Percentiles rank a stretch among this genome's conserved stretches.
These are phyloP conservation scores for Leishmania turanica DNA, from an alignment of 208 protist species.

Conservation along the genomic window DNA sequence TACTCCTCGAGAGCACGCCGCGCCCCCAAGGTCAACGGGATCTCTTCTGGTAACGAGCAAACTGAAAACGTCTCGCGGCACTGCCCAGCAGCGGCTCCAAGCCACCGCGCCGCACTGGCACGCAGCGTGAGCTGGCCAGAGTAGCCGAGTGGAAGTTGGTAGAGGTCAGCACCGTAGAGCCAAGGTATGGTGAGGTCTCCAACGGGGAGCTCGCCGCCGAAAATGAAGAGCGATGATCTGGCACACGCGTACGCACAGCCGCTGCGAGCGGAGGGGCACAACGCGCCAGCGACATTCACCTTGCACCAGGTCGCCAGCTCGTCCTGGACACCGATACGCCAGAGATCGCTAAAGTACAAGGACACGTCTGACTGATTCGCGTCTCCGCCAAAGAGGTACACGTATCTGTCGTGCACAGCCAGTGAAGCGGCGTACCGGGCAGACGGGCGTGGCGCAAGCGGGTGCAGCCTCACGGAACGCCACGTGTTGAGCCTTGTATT, in stretches of 20 bases:
- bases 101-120: conserved; percentile 56
- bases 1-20: conserved; percentile 9
- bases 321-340: conserved; percentile 46
- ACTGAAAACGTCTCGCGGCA: not conserved
- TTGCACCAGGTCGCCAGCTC: conserved; percentile 19
- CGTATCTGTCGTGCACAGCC: conserved; percentile 40
- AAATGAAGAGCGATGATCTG: conserved; percentile 62
- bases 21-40: not conserved
- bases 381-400: conserved; percentile 85
- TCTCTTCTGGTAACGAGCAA: not conserved
- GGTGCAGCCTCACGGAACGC: conserved; percentile 9
- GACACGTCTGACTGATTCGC: conserved; percentile 34
- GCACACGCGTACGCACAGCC: conserved; percentile 52
- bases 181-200: conserved; percentile 16
- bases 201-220: conserved; percentile 62
- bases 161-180: conserved; percentile 59
- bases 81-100: conserved; percentile 2
- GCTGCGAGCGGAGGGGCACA: conserved; percentile 56
- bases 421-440: conserved; percentile 63
- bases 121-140: conserved; percentile 43
- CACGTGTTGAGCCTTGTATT: conserved; percentile 48
- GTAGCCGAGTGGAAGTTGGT: conserved; percentile 56
- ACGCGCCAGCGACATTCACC: conserved; percentile 18
- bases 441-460: conserved; percentile 16
- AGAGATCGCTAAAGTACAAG: conserved; percentile 81